A percentile compares a stretch with the other conserved stretches of the same genome.
phyloP scores from a whole-genome alignment of 306 rosid genomes.

The Argentina anserina region DNA sequence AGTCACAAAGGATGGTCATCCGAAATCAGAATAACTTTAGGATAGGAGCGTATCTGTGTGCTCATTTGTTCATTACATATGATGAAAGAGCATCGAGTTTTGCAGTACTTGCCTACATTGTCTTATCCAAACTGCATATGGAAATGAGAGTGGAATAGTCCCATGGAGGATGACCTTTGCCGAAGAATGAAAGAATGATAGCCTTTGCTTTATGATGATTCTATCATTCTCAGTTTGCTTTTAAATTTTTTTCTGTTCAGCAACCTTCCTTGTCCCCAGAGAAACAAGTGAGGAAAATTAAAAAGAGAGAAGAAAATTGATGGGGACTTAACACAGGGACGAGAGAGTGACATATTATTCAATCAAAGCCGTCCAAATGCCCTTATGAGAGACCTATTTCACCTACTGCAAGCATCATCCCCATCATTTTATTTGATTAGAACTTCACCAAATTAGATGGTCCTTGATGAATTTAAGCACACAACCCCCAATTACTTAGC shows the following conservation, averaged over 20 bases:
- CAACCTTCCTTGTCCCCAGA: conserved; percentile 37
- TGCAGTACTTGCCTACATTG: conserved; percentile 16
- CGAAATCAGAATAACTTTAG: neutral
- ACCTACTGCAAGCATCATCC: conserved; percentile 32
- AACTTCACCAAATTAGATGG: conserved; percentile 38
- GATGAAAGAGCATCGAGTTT: conserved; percentile 11
- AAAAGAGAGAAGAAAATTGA: conserved; percentile 8
- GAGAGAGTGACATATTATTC: conserved; percentile 20
- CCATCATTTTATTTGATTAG: conserved; percentile 19
- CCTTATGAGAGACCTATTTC: conserved; percentile 44
- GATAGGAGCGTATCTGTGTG: conserved; percentile 16
- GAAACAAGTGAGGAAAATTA: conserved; percentile 7
- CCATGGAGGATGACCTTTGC: conserved; percentile 18
- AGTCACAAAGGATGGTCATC: neutral
- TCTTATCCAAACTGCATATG: conserved; percentile 49
- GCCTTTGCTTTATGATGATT: conserved; percentile 27
- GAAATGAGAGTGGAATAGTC: conserved; percentile 39
- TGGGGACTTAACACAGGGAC: conserved; percentile 34
- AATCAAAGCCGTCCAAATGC: conserved; percentile 37
- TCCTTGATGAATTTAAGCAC: conserved; percentile 25
- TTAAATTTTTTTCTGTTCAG: conserved; percentile 12
- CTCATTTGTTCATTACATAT: conserved; percentile 7
- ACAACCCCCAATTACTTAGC: conserved; percentile 28
- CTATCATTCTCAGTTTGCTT: conserved; percentile 24
- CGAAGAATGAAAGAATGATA: conserved; percentile 29